Evolutionary conservation across 192 early-diverging fungal species (phyloP), one percentile per base, ranked within the genome.

Genomic region (Allomyces arbusculus): DNA sequence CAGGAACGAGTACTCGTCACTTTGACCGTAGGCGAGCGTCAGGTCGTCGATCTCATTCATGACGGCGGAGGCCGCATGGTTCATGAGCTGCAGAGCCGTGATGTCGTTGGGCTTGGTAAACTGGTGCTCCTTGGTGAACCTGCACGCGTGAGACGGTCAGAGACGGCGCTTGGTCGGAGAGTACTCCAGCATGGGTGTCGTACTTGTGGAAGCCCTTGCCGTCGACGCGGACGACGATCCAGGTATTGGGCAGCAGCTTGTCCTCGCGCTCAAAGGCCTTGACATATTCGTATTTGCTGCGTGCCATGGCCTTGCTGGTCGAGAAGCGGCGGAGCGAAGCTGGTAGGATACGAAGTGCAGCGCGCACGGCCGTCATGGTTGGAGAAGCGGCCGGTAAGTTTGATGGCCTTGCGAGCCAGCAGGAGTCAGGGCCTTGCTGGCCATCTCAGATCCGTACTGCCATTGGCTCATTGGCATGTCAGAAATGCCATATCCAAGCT

Each of bases 201-300:
- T 78, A 80, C 80, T 77, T 82, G 74, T 89, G 91, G 77, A 89
- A 98, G 63, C 86, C 81, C 66, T 89, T 85, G 10, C 94, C 94
- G 69, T 98, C 95, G 45, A 98, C 78, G 61, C 95, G 87, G 24
- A 96, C 87, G 26, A 95, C 90, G 61, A 98, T 72, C 77, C 79
- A 96, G 40, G 89, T 91, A 68, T 87, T 88, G 24, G 89, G 88
- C 50, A 96, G 80, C 12, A 95, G 76, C 8, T 73, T 78, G 67
- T 84, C 80, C 66, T 87, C 78, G 23, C 66, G 77, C 76, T 98
- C 95, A 80, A 95, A 98, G 64, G 82, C 73, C 65, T 83, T 86
- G 28, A 95, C 92, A 68, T 95, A 95, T 72, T 91, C 89, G 72
- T 87, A 95, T 69, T 89, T 89, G 58, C 88, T 90, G 66, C 91